phyloP scores from a whole-genome alignment of 2,329 filamentous ascomycete species.

The Coniochaeta ligniaria region DNA sequence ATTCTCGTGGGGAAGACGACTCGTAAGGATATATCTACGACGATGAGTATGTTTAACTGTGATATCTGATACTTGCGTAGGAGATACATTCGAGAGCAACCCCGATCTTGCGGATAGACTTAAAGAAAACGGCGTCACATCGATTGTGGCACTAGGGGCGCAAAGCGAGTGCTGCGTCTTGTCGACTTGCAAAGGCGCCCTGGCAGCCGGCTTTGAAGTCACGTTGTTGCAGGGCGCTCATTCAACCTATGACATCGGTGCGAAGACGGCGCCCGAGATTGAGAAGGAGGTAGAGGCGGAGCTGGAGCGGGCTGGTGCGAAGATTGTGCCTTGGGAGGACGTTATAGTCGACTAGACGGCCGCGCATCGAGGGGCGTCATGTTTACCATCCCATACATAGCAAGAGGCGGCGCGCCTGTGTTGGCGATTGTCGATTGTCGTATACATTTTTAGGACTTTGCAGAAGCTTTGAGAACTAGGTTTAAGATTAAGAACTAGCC shows the following conservation, averaged over 20 bases:
- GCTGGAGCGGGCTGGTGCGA: conserved; percentile 13
- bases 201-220: conserved; percentile 19
- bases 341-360: conserved; percentile 1
- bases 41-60: too few species aligned
- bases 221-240: conserved; percentile 21
- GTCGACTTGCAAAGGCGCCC: conserved; percentile 17
- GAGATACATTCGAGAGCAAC: conserved; percentile 21
- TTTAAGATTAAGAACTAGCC: conserved; percentile 1
- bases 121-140: conserved; percentile 12
- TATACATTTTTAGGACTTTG: background rate
- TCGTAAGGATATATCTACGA: conserved; percentile 8
- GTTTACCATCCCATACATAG: too few species aligned
- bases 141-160: conserved; percentile 20
- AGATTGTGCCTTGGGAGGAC: conserved; percentile 15
- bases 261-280: conserved; percentile 16
- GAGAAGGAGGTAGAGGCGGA: conserved; percentile 19
- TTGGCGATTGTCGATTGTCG: too few species aligned
- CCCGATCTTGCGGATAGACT: conserved; percentile 17
- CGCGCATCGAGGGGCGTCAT: background rate
- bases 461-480: background rate
- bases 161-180: conserved; percentile 24
- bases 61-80: conserved; percentile 8
- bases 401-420: too few species aligned
- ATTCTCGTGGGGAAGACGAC: conserved; percentile 19
- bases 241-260: conserved; percentile 19